phyloP scores from a whole-genome alignment of 2,329 filamentous ascomycete genomes.

The Pleurostoma richardsiae region DNA sequence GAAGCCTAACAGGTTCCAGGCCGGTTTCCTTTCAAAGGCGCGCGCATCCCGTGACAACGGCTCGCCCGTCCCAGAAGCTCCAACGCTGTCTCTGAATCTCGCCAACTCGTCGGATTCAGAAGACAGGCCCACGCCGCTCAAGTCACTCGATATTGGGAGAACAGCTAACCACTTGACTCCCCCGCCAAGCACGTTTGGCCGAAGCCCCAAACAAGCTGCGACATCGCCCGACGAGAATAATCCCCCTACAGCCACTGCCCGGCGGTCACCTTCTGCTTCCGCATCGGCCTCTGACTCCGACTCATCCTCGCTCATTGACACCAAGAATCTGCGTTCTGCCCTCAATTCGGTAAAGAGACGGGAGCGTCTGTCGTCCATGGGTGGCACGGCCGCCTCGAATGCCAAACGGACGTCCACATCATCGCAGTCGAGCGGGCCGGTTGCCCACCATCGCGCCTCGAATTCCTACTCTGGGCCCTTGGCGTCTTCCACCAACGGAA shows the following conservation, averaged over 20 bases:
- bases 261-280: slow-evolving; percentile 25
- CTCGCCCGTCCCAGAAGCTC: slow-evolving; percentile 56
- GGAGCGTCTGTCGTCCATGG: slow-evolving; percentile 32
- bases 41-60: slow-evolving; percentile 41
- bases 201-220: slow-evolving; percentile 26
- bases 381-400: slow-evolving; percentile 25
- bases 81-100: slow-evolving; percentile 51
- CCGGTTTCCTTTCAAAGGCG: slow-evolving; percentile 72
- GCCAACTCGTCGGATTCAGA: slow-evolving; percentile 52
- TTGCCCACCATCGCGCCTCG: slow-evolving; percentile 22
- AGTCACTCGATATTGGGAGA: slow-evolving; percentile 44
- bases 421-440: slow-evolving; percentile 23
- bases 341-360: slow-evolving; percentile 47
- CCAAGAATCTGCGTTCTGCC: slow-evolving; percentile 49
- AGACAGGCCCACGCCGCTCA: slow-evolving; percentile 38
- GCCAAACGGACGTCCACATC: slow-evolving; percentile 41
- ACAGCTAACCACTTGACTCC: slow-evolving; percentile 45
- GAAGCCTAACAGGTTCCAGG: slow-evolving; percentile 76
- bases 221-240: slow-evolving; percentile 46
- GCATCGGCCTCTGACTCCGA: slow-evolving; percentile 43
- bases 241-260: slow-evolving; percentile 32
- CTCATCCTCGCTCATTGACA: slow-evolving; percentile 40
- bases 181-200: slow-evolving; percentile 19
- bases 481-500: slow-evolving; percentile 48
- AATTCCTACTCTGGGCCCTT: slow-evolving; percentile 33